These are phyloP conservation scores for Astrothelium subdiscretum DNA, from an alignment of 495 filamentous ascomycete genomes.

Conservation along the genomic window DNA sequence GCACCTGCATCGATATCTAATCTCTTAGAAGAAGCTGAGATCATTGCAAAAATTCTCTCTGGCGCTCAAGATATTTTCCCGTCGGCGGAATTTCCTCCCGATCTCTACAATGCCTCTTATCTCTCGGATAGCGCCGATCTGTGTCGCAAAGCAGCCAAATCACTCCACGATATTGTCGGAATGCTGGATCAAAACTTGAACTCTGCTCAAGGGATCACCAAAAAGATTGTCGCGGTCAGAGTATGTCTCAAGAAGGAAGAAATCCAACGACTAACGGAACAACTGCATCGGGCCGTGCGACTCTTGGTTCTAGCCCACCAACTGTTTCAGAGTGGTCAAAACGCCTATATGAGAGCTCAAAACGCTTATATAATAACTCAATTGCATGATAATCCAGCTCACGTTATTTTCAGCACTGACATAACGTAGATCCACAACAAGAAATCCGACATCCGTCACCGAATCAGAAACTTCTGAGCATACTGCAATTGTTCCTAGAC, in stretches of 20 bases:
- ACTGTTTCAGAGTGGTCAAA: not conserved
- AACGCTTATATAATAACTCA: not conserved
- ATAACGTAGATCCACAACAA: not conserved
- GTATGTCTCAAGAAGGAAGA: not conserved
- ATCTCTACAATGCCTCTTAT: not conserved
- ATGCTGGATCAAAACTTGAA: not conserved
- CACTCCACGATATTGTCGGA: not conserved
- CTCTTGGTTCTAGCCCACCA: not conserved
- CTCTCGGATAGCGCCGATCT: not conserved
- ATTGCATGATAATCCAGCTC: not conserved
- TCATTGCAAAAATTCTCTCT: not conserved
- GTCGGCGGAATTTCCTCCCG: not conserved
- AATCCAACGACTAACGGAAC: not conserved
- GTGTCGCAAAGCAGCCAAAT: not conserved
- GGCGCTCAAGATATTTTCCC: not conserved
- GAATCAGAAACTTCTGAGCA: not conserved
- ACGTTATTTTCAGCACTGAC: not conserved
- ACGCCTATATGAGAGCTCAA: not conserved
- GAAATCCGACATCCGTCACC: not conserved
- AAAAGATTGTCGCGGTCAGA: not conserved
- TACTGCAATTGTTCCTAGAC: not conserved
- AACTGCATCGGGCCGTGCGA: not conserved
- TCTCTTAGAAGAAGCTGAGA: not conserved
- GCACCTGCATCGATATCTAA: not conserved
- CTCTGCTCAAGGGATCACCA: not conserved